These are phyloP conservation scores for Thielaviopsis musarum DNA, from an alignment of 2,329 filamentous ascomycete species.

Conservation along the genomic window DNA sequence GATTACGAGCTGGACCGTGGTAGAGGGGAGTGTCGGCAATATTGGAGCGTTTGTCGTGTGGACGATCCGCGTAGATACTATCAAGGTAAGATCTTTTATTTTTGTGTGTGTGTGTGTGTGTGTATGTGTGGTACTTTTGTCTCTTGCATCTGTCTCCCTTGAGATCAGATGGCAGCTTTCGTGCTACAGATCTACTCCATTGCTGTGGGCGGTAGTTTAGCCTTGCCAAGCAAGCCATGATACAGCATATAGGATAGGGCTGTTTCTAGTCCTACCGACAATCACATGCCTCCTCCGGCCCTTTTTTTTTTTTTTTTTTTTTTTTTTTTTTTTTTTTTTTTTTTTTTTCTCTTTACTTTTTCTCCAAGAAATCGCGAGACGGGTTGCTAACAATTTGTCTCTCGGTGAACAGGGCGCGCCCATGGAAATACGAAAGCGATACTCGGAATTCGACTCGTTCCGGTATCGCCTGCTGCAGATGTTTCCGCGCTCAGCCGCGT, in stretches of 20 bases:
- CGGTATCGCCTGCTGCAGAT: constrained; percentile 55
- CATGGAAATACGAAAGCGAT: constrained; percentile 53
- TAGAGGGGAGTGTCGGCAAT: constrained; percentile 38
- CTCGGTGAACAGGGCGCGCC: constrained; percentile 34
- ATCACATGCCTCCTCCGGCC: no score
- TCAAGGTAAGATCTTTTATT: constrained; percentile 44
- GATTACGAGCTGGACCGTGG: constrained; percentile 37
- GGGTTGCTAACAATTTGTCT: neutral
- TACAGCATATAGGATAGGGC: no score
- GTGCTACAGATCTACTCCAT: no score
- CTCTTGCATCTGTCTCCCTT: neutral
- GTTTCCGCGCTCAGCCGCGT: constrained; percentile 68
- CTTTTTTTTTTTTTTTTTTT: no score
- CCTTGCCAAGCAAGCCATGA: no score
- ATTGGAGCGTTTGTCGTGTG: constrained; percentile 89
- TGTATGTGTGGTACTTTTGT: neutral
- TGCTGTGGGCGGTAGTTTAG: neutral
- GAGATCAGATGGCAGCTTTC: neutral
- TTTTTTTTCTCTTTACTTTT: no score
- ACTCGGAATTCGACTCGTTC: constrained; percentile 86
- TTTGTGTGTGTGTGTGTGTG: no score
- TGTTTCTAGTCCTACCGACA: no score
- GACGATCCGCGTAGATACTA: constrained; percentile 75
- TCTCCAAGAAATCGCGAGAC: no score
- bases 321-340: no score